Base-by-base conservation (phyloP, 495 filamentous ascomycete species). In the Hyaloscypha finlandica region DNA sequence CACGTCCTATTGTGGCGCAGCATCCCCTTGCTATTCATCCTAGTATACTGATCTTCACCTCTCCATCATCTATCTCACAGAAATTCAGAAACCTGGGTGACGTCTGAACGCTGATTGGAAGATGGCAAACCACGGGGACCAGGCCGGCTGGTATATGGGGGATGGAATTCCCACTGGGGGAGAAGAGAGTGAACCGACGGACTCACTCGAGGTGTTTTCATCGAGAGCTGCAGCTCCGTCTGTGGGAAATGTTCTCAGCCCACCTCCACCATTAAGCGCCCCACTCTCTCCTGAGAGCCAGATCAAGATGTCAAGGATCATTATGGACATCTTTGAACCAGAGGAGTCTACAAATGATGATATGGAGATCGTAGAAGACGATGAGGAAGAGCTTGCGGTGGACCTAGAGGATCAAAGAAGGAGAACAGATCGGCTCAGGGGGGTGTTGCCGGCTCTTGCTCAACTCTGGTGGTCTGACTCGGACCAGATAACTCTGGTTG, bases 401-500 rank as follows among this genome's bases (percentile, higher is more conserved):
- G 68, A 75, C 65, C 37, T 64, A 8, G 73, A 69, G 39, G 73
- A 73, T 51, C 68, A 65, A 37, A 6, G 35, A 19, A 58, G 33
- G 53, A 68, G 68, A 35, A 70, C 63, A 3, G 68, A 75, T 19
- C 58, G 58, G 42, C 48, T 83, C 37, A 71, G 69, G 22, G 59
- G 67, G 0, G 63, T 79, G 2, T 68, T 78, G 22, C 63, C 63
- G 3, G 64, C 42, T 3, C 67, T 78, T 1, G 72, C 72, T 25
- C 64, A 78, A 31, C 62, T 81, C 2, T 78, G 75, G 42, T 76
- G 76, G 61, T 63, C 74, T 22, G 70, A 66, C 0, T 74, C 73
- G 14, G 48, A 69, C 8, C 78, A 80, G 20, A 73, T 92, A 68
- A 74, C 77, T 22, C 67, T 75, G n/a, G 79, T 85, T 3, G 81